Evolutionary conservation across 2,329 filamentous ascomycete species (phyloP).

Genomic region (Raffaelea deltoideospora): DNA sequence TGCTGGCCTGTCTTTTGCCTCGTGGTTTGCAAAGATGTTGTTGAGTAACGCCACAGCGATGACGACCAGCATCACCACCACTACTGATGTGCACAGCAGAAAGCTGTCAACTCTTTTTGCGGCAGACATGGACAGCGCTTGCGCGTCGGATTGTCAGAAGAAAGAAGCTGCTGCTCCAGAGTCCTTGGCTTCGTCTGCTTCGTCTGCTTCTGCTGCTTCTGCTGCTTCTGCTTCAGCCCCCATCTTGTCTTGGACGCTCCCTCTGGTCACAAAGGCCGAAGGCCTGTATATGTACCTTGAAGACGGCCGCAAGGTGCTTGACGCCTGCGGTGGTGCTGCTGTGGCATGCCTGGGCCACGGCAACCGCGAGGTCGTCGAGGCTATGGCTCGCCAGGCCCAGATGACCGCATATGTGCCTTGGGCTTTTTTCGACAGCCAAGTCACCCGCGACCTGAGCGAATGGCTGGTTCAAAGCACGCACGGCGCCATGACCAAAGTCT

Average conservation of each 20-base stretch:
- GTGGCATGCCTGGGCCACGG: constrained; percentile 59
- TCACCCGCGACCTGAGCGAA: constrained; percentile 30
- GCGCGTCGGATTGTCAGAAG: no score
- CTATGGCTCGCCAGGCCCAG: constrained; percentile 36
- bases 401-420: constrained; percentile 16
- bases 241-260: neutral
- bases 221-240: neutral
- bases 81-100: no score
- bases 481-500: constrained; percentile 20
- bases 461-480: constrained; percentile 23
- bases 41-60: no score
- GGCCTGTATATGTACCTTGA: constrained; percentile 3
- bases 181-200: no score
- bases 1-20: neutral
- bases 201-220: no score
- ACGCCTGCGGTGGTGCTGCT: constrained; percentile 58
- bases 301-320: constrained; percentile 44
- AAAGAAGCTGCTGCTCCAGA: no score
- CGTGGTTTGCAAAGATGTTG: no score
- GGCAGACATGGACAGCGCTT: no score
- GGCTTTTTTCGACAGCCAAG: constrained; percentile 36
- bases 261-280: neutral
- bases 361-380: constrained; percentile 42
- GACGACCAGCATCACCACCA: no score
- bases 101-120: no score